phyloP scores from a whole-genome alignment of 305 asterid genomes.

The Lippia alba region DNA sequence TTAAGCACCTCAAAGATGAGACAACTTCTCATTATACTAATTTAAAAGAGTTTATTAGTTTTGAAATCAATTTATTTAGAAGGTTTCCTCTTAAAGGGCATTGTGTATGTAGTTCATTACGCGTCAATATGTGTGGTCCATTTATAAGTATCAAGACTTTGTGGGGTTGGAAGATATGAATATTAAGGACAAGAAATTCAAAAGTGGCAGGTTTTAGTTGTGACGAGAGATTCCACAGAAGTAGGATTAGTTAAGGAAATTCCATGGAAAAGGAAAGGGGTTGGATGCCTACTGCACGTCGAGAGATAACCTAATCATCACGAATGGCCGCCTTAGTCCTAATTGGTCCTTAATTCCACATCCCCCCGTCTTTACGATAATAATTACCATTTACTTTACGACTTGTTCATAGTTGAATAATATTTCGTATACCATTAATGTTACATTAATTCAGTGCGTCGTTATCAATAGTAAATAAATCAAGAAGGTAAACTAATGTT shows the following conservation, averaged over 20 bases:
- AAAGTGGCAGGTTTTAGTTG: conserved; percentile 33
- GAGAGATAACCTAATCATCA: not conserved
- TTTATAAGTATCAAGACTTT: conserved; percentile 3
- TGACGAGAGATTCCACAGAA: conserved; percentile 18
- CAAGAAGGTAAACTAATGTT: not conserved
- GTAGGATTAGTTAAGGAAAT: conserved; percentile 34
- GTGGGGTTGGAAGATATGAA: conserved; percentile 5
- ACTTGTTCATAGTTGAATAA: not conserved
- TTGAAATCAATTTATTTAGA: no score
- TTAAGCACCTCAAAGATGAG: no score
- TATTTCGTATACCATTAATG: no score
- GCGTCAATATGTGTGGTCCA: not conserved
- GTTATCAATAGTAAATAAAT: no score
- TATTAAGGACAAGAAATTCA: conserved; percentile 16
- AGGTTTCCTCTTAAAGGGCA: no score
- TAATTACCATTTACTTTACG: not conserved
- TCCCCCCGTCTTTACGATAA: not conserved
- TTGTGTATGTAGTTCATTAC: no score
- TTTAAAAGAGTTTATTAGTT: no score
- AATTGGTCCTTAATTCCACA: no score
- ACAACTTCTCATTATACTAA: no score
- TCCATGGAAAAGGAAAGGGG: conserved; percentile 19
- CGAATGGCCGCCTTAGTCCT: no score
- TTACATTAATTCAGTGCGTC: no score
- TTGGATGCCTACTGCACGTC: conserved; percentile 39